Evolutionary conservation across 257 asterid species (phyloP).

Genomic region (Przewalskia tangutica): DNA sequence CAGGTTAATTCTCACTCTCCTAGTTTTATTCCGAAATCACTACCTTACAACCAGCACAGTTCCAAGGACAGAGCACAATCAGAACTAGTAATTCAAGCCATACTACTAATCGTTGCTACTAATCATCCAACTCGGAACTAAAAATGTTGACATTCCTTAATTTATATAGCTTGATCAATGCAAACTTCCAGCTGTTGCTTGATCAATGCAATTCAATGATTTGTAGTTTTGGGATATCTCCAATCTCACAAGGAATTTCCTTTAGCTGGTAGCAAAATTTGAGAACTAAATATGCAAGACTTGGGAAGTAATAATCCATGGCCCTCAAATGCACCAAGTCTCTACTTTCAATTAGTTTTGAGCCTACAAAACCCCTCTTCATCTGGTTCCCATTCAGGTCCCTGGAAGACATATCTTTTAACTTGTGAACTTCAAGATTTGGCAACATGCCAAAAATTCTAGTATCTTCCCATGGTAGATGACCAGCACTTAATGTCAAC

Average conservation of each 20-base stretch:
- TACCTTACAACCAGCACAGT: neutral
- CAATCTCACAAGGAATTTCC: conserved; percentile 18
- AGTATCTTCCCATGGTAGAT: conserved; percentile 17
- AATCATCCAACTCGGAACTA: neutral
- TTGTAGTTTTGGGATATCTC: conserved; percentile 16
- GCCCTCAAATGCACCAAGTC: conserved; percentile 6
- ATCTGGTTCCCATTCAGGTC: conserved; percentile 12
- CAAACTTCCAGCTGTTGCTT: conserved; percentile 10
- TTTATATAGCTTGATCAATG: conserved; percentile 2
- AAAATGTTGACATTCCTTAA: conserved; percentile 15
- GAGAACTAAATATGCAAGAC: conserved; percentile 11
- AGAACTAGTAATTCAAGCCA: neutral
- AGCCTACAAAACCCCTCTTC: conserved; percentile 6
- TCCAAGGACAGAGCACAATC: neutral
- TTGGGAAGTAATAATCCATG: conserved; percentile 6
- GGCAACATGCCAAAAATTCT: conserved; percentile 7
- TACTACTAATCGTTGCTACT: neutral
- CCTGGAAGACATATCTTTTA: conserved; percentile 5
- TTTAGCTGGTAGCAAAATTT: conserved; percentile 4
- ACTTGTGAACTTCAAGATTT: conserved; percentile 8
- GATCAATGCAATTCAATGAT: conserved; percentile 11
- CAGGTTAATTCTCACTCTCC: neutral
- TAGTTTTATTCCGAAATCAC: neutral
- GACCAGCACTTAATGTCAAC: conserved; percentile 10
- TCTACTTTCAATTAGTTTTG: conserved; percentile 3